Percentiles rank a stretch among this genome's conserved stretches.
phyloP scores from a whole-genome alignment of 805 yeast species.

The Myxozyma sirexii region DNA sequence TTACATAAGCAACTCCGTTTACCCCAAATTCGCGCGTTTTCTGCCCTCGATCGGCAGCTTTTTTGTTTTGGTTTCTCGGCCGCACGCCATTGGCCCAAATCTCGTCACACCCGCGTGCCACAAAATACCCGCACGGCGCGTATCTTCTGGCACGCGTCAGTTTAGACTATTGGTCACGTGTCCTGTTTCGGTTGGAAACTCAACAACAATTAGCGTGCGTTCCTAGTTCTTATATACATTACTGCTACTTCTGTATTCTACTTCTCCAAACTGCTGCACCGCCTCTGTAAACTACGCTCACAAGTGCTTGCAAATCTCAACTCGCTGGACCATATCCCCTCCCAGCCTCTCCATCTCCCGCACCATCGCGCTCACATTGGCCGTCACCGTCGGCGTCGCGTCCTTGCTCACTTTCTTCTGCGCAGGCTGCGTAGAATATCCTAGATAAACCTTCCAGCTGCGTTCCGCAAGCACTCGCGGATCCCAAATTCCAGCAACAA shows the following conservation, averaged over 20 bases:
- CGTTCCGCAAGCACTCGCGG: constrained; percentile 62
- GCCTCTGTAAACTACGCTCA: not conserved
- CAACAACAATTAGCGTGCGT: too few species aligned
- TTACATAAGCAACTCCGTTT: constrained; percentile 35
- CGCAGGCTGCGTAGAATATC: constrained; percentile 68
- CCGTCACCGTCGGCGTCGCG: constrained; percentile 18
- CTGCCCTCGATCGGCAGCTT: not conserved
- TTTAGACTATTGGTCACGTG: not conserved
- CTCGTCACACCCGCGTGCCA: constrained; percentile 4
- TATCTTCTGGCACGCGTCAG: not conserved
- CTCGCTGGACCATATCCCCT: constrained; percentile 42
- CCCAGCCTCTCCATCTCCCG: constrained; percentile 60
- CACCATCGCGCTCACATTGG: constrained; percentile 53
- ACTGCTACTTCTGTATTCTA: not conserved
- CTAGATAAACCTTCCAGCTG: constrained; percentile 78
- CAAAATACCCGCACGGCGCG: constrained; percentile 1
- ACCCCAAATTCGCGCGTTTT: constrained; percentile 1
- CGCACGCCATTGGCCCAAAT: constrained; percentile 1
- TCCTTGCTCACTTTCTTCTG: constrained; percentile 29
- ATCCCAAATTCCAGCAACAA: constrained; percentile 78
- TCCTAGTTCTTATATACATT: too few species aligned
- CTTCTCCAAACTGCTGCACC: not conserved
- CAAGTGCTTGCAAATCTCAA: too few species aligned
- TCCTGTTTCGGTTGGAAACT: not conserved
- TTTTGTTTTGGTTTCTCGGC: constrained; percentile 7